A percentile compares a stretch with the other conserved stretches of the same genome.
Evolutionary conservation across 768 basidiomycete genomes (phyloP).

Genomic region (Trichaptum fuscoviolaceum): DNA sequence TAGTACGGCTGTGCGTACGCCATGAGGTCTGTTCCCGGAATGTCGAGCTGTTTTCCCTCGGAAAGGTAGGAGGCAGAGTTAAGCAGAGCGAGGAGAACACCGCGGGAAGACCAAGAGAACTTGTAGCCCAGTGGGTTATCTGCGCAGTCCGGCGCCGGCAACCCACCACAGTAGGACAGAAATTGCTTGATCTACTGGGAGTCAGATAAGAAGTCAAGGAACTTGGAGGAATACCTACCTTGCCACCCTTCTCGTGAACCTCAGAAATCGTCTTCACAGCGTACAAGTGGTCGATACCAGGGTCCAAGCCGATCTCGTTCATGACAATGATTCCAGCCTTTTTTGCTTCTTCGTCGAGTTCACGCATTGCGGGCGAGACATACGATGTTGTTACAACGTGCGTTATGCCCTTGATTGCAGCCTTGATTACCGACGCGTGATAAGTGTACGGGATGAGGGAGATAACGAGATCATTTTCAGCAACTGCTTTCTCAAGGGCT

Average conservation of each 20-base stretch:
- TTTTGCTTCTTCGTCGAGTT: conserved; percentile 73
- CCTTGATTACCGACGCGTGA: conserved; percentile 86
- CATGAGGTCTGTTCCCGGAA: conserved; percentile 86
- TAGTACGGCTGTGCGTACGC: conserved; percentile 86
- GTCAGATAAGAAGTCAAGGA: conserved; percentile 5
- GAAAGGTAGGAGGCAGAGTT: conserved; percentile 83
- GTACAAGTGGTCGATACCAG: conserved; percentile 91
- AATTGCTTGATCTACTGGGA: conserved; percentile 73
- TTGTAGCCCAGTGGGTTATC: conserved; percentile 98
- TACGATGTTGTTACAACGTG: conserved; percentile 97
- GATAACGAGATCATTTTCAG: conserved; percentile 88
- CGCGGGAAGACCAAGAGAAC: conserved; percentile 97
- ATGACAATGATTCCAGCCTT: conserved; percentile 89
- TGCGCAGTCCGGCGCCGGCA: conserved; percentile 86
- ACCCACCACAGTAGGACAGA: conserved; percentile 92
- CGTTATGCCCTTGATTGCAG: conserved; percentile 84
- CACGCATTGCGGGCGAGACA: conserved; percentile 86
- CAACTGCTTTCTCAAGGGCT: conserved; percentile 76
- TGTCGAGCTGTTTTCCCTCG: conserved; percentile 54
- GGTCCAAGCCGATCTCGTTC: conserved; percentile 98
- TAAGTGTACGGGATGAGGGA: conserved; percentile 94
- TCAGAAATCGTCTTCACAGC: conserved; percentile 92
- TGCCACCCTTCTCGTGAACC: conserved; percentile 91
- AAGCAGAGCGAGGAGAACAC: conserved; percentile 90
- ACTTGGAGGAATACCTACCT: conserved; percentile 41